These are phyloP conservation scores for Carex arenaria DNA, from an alignment of 202 grass and related monocot genomes.

Conservation along the genomic window DNA sequence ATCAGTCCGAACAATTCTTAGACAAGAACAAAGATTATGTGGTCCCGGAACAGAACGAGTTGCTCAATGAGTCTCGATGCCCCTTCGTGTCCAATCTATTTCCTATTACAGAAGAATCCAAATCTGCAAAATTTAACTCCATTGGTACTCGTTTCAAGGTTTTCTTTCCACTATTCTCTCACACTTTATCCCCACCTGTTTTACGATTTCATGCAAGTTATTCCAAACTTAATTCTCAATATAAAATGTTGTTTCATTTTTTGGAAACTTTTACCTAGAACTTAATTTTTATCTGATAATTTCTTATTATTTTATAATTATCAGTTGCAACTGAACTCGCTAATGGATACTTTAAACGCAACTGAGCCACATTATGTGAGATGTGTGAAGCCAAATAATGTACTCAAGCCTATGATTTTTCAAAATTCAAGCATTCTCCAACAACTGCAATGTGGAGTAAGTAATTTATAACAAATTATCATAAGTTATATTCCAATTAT, in stretches of 20 bases:
- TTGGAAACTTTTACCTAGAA: slow-evolving; percentile 18
- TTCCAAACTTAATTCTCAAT: slow-evolving; percentile 9
- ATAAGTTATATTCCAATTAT: slow-evolving; percentile 19
- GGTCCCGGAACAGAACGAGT: slow-evolving; percentile 80
- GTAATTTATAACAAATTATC: slow-evolving; percentile 22
- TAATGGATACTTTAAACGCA: slow-evolving; percentile 89
- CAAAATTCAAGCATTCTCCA: slow-evolving; percentile 84
- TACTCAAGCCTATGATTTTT: slow-evolving; percentile 92
- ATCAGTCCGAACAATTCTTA: slow-evolving; percentile 88
- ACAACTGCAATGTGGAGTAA: slow-evolving; percentile 94
- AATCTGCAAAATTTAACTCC: slow-evolving; percentile 83
- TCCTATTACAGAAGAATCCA: slow-evolving; percentile 79
- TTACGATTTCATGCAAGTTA: slow-evolving; percentile 19
- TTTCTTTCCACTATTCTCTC: slow-evolving; percentile 4
- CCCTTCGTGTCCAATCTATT: slow-evolving; percentile 77
- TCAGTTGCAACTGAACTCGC: slow-evolving; percentile 86
- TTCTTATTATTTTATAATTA: slow-evolving; percentile 27
- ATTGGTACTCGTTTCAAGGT: slow-evolving; percentile 95
- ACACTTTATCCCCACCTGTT: not conserved
- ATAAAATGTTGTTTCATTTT: slow-evolving; percentile 21
- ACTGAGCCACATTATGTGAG: slow-evolving; percentile 98
- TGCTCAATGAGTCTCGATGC: slow-evolving; percentile 85
- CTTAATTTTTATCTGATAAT: slow-evolving; percentile 22
- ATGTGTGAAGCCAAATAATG: slow-evolving; percentile 98
- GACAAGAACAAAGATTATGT: slow-evolving; percentile 99